Conservation (phyloP, 305 asterid genomes). For the Ilex paraguariensis region DNA sequence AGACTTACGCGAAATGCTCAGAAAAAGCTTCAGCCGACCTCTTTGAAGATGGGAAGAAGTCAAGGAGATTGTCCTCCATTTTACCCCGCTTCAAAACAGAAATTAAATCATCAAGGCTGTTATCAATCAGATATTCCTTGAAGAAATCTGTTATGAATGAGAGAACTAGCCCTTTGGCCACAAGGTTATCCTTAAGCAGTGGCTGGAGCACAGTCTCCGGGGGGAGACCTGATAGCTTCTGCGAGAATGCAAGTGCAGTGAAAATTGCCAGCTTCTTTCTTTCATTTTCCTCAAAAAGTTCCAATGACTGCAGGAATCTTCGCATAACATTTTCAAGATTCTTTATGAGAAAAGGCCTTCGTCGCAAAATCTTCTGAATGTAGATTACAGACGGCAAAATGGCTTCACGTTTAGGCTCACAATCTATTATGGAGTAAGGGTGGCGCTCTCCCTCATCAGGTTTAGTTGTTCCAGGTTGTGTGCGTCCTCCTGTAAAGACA, state of each 20-base stretch:
- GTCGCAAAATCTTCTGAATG: slow-evolving; percentile 82
- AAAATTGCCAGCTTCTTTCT: slow-evolving; percentile 96
- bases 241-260: slow-evolving; percentile 99
- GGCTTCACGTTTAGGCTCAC: slow-evolving; percentile 79
- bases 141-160: slow-evolving; percentile 90
- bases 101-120: slow-evolving; percentile 94
- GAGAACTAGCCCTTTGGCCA: slow-evolving; percentile 95
- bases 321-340: slow-evolving; percentile 99
- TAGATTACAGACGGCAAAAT: slow-evolving; percentile 90
- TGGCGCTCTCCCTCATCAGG: slow-evolving; percentile 99
- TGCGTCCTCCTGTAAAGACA: slow-evolving; percentile 86
- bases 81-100: slow-evolving; percentile 90
- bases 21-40: slow-evolving; percentile 88
- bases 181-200: slow-evolving; percentile 94
- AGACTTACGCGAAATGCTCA: slow-evolving; percentile 90
- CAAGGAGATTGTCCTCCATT: slow-evolving; percentile 89
- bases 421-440: slow-evolving; percentile 85
- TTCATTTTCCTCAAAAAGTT: slow-evolving; percentile 92
- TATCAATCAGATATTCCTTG: slow-evolving; percentile 93
- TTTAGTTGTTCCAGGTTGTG: slow-evolving; percentile 96
- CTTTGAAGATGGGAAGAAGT: slow-evolving; percentile 83
- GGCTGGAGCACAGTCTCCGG: slow-evolving; percentile 99
- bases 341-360: slow-evolving; percentile 91
- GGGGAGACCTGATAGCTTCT: slow-evolving; percentile 95
- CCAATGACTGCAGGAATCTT: slow-evolving; percentile 87